phyloP scores from a whole-genome alignment of 1,139 yeast species.

The Saccharomyces hybrid region DNA sequence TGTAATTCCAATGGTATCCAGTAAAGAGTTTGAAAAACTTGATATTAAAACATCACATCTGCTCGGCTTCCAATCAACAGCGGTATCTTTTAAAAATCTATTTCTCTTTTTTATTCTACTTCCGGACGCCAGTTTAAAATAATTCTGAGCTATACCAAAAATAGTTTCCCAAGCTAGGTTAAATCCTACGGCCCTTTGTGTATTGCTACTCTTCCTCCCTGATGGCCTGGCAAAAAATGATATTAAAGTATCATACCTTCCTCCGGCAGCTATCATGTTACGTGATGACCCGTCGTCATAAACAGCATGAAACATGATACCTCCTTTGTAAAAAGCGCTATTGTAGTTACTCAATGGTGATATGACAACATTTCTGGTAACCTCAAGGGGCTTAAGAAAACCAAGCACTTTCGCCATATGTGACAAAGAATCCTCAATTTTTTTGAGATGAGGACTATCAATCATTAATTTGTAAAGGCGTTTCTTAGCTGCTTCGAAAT shows the following conservation, averaged over 20 bases:
- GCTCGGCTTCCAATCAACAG: constrained; percentile 39
- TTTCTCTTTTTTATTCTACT: constrained; percentile 34
- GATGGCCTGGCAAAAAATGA: constrained; percentile 52
- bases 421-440: constrained; percentile 54
- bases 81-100: constrained; percentile 32
- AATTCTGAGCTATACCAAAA: constrained; percentile 42
- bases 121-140: constrained; percentile 33
- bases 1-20: constrained; percentile 55
- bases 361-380: constrained; percentile 42
- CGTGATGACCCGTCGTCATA: constrained; percentile 43
- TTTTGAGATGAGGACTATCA: constrained; percentile 58
- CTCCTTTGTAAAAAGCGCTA: constrained; percentile 65
- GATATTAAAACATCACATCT: constrained; percentile 80
- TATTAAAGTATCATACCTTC: constrained; percentile 74
- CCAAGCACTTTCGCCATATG: constrained; percentile 52
- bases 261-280: constrained; percentile 74
- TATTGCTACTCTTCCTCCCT: constrained; percentile 33
- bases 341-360: constrained; percentile 80
- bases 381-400: constrained; percentile 51
- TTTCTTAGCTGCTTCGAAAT: constrained; percentile 53
- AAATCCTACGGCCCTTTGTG: constrained; percentile 75
- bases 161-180: constrained; percentile 62
- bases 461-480: constrained; percentile 63
- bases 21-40: constrained; percentile 44
- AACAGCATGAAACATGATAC: constrained; percentile 82